Evolutionary conservation across 179 eudicot species (phyloP).

Genomic region (Pouteria campechiana): DNA sequence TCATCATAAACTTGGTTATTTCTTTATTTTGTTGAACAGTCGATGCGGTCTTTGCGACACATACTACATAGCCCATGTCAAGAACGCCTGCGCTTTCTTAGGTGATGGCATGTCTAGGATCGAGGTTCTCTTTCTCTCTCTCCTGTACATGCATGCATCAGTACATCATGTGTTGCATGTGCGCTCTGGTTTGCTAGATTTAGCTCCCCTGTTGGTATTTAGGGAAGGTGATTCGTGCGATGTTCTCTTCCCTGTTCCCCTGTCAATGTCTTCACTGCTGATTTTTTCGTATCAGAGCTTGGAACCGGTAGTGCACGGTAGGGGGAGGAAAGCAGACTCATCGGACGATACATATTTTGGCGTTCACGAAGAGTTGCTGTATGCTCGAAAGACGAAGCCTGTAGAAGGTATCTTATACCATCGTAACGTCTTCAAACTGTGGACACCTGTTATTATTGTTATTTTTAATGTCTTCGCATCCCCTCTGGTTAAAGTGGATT

Average conservation of each 20-base stretch:
- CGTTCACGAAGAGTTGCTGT: constrained; percentile 65
- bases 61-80: constrained; percentile 91
- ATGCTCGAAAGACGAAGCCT: constrained; percentile 84
- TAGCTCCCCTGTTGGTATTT: neutral
- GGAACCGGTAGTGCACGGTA: constrained; percentile 81
- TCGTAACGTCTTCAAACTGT: neutral
- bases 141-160: neutral
- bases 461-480: too few relatives aligned
- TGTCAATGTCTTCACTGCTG: neutral
- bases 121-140: constrained; percentile 41
- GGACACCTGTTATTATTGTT: too few relatives aligned
- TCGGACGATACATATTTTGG: constrained; percentile 83
- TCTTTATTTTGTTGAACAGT: too few relatives aligned
- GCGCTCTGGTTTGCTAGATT: neutral
- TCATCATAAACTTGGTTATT: too few relatives aligned
- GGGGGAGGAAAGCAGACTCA: constrained; percentile 73
- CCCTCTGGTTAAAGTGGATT: too few relatives aligned
- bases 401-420: constrained; percentile 45
- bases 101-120: constrained; percentile 98
- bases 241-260: neutral
- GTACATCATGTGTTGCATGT: neutral
- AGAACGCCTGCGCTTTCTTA: constrained; percentile 88
- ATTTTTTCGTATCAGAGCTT: constrained; percentile 26
- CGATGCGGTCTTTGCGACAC: constrained; percentile 85
- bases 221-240: neutral